These are phyloP conservation scores for Pythium vanterpoolii DNA, from an alignment of 352 stramenopile genomes.

Conservation along the genomic window DNA sequence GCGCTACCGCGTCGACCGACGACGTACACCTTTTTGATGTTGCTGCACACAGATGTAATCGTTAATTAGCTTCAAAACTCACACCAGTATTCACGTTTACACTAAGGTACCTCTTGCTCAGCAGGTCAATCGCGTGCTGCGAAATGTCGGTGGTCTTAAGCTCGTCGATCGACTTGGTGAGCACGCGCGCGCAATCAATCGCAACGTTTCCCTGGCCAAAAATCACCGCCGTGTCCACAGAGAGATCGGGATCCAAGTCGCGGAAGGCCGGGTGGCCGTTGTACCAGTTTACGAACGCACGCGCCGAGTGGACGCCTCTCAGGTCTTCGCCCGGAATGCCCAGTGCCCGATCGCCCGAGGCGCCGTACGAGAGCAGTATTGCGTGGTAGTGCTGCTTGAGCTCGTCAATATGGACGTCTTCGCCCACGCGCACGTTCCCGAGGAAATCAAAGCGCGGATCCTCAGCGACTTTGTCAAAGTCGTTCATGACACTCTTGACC, in stretches of 20 bases:
- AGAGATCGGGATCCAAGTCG: slow-evolving; percentile 69
- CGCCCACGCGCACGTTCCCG: slow-evolving; percentile 86
- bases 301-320: slow-evolving; percentile 74
- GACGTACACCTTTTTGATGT: slow-evolving; percentile 87
- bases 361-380: slow-evolving; percentile 95
- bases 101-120: slow-evolving; percentile 50
- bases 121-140: slow-evolving; percentile 79
- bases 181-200: slow-evolving; percentile 94
- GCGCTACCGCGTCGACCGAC: slow-evolving; percentile 92
- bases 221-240: slow-evolving; percentile 87
- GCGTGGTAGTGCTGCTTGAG: slow-evolving; percentile 92
- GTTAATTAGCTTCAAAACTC: background rate
- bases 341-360: slow-evolving; percentile 87
- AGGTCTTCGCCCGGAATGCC: slow-evolving; percentile 84
- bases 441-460: slow-evolving; percentile 86
- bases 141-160: slow-evolving; percentile 93
- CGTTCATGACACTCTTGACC: slow-evolving; percentile 97
- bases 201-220: slow-evolving; percentile 98
- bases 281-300: slow-evolving; percentile 99
- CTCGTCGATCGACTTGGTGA: slow-evolving; percentile 89
- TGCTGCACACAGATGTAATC: slow-evolving; percentile 26
- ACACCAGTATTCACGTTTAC: too few relatives aligned
- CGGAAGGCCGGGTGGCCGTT: slow-evolving; percentile 96
- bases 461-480: slow-evolving; percentile 92
- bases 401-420: slow-evolving; percentile 85